phyloP scores from a whole-genome alignment of 108 stramenopile species.

The Parietichytrium sp. region DNA sequence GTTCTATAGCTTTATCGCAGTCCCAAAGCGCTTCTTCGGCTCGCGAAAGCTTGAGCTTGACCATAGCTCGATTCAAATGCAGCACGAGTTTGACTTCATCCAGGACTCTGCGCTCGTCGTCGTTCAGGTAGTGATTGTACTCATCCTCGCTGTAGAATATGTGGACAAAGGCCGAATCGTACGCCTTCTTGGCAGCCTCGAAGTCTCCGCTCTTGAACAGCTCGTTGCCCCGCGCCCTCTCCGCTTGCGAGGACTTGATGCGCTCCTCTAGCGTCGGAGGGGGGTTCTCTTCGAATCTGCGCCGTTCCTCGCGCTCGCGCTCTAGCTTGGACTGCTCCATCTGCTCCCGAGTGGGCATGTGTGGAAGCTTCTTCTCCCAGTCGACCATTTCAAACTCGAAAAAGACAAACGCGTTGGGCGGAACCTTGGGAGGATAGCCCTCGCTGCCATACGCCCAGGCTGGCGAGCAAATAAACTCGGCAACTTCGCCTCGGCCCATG shows the following conservation, averaged over 20 bases:
- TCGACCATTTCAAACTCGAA: constrained; percentile 34
- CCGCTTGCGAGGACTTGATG: neutral
- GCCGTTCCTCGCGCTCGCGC: constrained; percentile 5
- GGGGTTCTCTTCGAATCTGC: neutral
- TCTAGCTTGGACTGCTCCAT: neutral
- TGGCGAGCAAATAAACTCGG: constrained; percentile 15
- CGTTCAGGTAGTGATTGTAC: neutral
- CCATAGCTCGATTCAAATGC: constrained; percentile 8
- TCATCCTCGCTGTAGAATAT: neutral
- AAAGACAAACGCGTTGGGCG: neutral
- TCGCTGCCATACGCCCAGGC: neutral
- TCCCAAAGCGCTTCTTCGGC: constrained; percentile 2
- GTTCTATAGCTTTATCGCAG: constrained; percentile 17
- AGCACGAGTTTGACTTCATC: constrained; percentile 4
- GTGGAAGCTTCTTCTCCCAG: constrained; percentile 10
- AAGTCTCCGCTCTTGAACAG: neutral
- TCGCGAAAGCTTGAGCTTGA: constrained; percentile 15
- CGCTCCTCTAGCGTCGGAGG: constrained; percentile 24
- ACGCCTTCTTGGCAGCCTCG: constrained; percentile 5
- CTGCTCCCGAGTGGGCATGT: neutral
- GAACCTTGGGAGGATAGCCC: constrained; percentile 19
- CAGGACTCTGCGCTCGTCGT: neutral
- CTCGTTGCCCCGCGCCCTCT: neutral
- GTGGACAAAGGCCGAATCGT: neutral
- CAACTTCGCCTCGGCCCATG: neutral